A percentile compares a stretch with the other conserved stretches of the same genome.
These are phyloP conservation scores for Carex parvula DNA, from an alignment of 176 grass and related monocot species.

Conservation along the genomic window DNA sequence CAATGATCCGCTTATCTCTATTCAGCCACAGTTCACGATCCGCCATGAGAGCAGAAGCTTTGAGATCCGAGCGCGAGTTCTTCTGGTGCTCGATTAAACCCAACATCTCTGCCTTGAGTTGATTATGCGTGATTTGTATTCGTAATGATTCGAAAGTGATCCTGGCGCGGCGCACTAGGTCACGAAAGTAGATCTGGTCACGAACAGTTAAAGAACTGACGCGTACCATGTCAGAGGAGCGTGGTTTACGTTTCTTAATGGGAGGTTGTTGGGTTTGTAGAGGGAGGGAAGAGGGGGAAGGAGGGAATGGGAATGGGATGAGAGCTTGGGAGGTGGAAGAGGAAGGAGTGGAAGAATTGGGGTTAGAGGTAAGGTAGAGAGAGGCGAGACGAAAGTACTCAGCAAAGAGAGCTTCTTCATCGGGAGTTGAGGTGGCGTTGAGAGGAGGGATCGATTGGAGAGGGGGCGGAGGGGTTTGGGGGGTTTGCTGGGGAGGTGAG, in stretches of 20 bases:
- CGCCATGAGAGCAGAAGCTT: conserved; percentile 62
- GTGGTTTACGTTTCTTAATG: conserved; percentile 63
- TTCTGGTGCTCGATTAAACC: conserved; percentile 30
- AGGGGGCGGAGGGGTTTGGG: not conserved
- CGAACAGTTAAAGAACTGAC: conserved; percentile 59
- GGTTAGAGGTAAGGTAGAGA: conserved; percentile 40
- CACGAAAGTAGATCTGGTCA: conserved; percentile 91
- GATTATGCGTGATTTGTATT: conserved; percentile 31
- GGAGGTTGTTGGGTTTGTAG: conserved; percentile 30
- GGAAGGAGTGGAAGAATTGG: not conserved
- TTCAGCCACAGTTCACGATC: conserved; percentile 88
- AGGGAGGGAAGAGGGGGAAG: conserved; percentile 8
- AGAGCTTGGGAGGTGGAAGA: conserved; percentile 39
- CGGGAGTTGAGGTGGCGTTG: conserved; percentile 20
- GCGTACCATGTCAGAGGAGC: conserved; percentile 89
- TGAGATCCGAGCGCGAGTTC: conserved; percentile 61
- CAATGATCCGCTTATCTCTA: conserved; percentile 83
- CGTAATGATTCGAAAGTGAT: conserved; percentile 91
- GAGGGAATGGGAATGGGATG: conserved; percentile 17
- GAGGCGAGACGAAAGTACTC: conserved; percentile 64
- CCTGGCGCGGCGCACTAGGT: conserved; percentile 74
- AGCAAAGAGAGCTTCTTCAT: conserved; percentile 59
- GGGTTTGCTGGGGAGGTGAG: not conserved
- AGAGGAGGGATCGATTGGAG: conserved; percentile 43
- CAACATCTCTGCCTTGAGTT: conserved; percentile 55